Evolutionary conservation across 495 filamentous ascomycete species (phyloP), one percentile per base, ranked within the genome.

Genomic region (Aspergillus homomorphus): DNA sequence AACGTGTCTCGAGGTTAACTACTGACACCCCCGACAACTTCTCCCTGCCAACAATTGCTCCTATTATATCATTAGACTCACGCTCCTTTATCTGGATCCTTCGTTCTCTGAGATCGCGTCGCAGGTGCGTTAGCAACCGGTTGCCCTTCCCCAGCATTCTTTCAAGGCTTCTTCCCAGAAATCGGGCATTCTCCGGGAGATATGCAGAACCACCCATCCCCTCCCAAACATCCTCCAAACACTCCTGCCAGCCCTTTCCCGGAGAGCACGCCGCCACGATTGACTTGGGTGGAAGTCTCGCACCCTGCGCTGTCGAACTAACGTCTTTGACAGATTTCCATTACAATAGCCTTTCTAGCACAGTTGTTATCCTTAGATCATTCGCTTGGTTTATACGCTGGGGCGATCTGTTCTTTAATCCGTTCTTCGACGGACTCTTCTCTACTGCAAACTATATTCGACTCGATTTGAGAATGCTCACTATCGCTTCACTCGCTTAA

Each of bases 71-170:
- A 4, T 51, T 23, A 9, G 15, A 63, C 53, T 54, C 54, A 62
- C 62, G 48, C 63, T 60, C 52, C 53, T 22, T 54, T 59, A 48
- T 20, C 18, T 55, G 16, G 54, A 44, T 19, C 23, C 21, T 44
- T 59, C 44, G 30, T 41, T 51, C 41, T 54, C 28, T 46, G 30
- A 23, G 23, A 55, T 43, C 43, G 51, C 44, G 46, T 46, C 54
- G 26, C 38, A 61, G 61, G 64, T 67, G 64, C 59, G 64, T 66
- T 54, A 57, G 61, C 54, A 64, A 58, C 59, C 53, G 55, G 62
- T 67, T 54, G 52, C 66, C 61, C 54, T 61, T 61, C 59, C 65
- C 71, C 64, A 65, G 67, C 70, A 74, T 74, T 74, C 72, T 61
- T 59, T 61, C 43, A 61, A 64, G 63, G 60, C 56, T 60, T 54